A percentile compares a stretch with the other conserved stretches of the same genome.
Conservation (phyloP, 2,329 filamentous ascomycete species). For the Colletotrichum liaoningense region DNA sequence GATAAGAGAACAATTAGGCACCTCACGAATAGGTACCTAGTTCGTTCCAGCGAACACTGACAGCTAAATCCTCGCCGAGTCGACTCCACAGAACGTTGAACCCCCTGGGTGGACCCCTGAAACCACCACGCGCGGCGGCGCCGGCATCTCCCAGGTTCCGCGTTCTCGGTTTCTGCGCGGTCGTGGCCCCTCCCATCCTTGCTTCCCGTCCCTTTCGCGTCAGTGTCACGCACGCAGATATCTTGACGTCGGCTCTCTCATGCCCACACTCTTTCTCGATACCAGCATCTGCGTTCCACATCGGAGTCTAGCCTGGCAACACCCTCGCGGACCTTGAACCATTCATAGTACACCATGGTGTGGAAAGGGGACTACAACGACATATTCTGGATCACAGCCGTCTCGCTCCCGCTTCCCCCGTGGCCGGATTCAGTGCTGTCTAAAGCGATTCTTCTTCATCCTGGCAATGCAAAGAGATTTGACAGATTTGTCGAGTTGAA, state of each 20-base stretch:
- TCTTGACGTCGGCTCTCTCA: neutral
- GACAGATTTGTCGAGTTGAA: neutral
- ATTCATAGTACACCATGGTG: neutral
- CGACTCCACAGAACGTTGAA: neutral
- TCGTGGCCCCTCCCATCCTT: neutral
- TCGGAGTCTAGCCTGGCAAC: neutral
- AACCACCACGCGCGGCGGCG: too few species aligned
- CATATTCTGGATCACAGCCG: slow-evolving; percentile 11
- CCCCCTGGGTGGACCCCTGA: neutral
- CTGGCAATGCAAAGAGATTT: neutral
- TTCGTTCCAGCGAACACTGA: too few species aligned
- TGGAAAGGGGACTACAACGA: neutral
- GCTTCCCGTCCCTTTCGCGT: neutral
- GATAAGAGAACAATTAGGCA: too few species aligned
- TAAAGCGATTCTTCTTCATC: neutral
- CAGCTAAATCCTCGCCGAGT: too few species aligned
- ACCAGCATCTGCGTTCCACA: neutral
- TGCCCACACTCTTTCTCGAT: neutral
- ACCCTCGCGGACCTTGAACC: neutral
- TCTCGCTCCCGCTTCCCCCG: slow-evolving; percentile 3
- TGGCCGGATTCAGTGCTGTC: slow-evolving; percentile 4
- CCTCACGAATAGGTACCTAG: too few species aligned
- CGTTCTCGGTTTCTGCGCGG: neutral
- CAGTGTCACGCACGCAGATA: neutral
- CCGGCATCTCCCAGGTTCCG: neutral